Conservation (phyloP, 352 stramenopile species). For the Phytophthora pisi region DNA sequence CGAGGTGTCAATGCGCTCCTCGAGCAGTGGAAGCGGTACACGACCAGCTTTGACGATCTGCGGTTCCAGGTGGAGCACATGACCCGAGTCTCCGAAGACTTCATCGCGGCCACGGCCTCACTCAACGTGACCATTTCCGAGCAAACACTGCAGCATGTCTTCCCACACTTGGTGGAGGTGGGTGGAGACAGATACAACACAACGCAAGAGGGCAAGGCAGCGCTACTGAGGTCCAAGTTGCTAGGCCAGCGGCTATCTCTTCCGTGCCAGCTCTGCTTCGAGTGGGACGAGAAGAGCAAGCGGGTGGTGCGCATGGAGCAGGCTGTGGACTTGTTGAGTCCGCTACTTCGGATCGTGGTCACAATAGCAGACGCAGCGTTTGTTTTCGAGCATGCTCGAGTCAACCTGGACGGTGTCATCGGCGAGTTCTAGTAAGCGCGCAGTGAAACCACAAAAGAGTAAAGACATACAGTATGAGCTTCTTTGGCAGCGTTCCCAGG, state of each 20-base stretch:
- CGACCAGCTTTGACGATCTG: conserved; percentile 35
- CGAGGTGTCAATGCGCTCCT: conserved; percentile 17
- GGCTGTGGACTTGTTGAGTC: conserved; percentile 20
- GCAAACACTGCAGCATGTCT: conserved; percentile 20
- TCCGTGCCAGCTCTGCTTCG: conserved; percentile 21
- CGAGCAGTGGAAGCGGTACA: conserved; percentile 35
- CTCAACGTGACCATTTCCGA: conserved; percentile 22
- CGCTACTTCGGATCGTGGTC: conserved; percentile 6
- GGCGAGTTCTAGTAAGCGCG: background rate
- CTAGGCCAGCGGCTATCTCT: conserved; percentile 18
- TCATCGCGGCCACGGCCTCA: conserved; percentile 7
- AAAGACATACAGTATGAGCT: too few species aligned
- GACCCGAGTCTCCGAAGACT: conserved; percentile 9
- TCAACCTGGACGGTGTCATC: conserved; percentile 13
- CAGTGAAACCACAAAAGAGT: too few species aligned
- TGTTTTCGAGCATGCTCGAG: conserved; percentile 13
- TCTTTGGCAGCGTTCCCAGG: too few species aligned
- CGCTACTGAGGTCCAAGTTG: conserved; percentile 12
- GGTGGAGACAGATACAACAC: background rate
- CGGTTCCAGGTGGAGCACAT: conserved; percentile 37
- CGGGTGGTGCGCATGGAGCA: conserved; percentile 18
- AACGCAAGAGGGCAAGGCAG: background rate
- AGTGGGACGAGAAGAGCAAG: conserved; percentile 22
- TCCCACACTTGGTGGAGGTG: conserved; percentile 5
- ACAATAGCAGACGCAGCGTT: conserved; percentile 16